phyloP scores from a whole-genome alignment of 2,329 filamentous ascomycete genomes.

The Beauveria bassiana region DNA sequence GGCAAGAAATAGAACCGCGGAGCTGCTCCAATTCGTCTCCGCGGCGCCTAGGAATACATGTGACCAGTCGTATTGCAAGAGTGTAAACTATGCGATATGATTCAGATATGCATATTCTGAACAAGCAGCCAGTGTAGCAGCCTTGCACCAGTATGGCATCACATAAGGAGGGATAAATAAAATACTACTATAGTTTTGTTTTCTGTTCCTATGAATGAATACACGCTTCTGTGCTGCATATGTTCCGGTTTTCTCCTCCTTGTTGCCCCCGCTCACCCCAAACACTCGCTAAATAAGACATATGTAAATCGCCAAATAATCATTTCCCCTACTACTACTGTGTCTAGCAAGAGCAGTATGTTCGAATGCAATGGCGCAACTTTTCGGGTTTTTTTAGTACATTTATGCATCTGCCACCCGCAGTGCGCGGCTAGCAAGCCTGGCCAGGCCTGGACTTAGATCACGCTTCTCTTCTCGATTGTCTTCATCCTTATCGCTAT shows the following conservation, averaged over 20 bases:
- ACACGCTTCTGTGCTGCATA: conserved; percentile 5
- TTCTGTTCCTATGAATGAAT: conserved; percentile 5
- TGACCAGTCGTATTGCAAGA: neutral
- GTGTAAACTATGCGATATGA: neutral
- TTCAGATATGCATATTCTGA: neutral
- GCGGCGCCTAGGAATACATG: neutral
- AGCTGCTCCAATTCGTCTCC: neutral
- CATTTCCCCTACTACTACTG: neutral
- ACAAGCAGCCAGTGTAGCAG: neutral
- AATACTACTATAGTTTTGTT: conserved; percentile 4
- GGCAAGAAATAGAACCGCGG: conserved; percentile 40
- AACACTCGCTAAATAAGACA: conserved; percentile 7
- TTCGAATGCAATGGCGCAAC: neutral
- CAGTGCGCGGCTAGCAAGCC: neutral
- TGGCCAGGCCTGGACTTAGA: neutral
- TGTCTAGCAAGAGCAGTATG: neutral
- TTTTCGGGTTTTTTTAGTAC: neutral
- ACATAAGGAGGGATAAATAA: neutral
- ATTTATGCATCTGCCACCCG: neutral
- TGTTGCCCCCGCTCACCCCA: neutral
- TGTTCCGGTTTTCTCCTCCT: neutral
- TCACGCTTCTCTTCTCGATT: neutral
- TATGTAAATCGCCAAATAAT: conserved; percentile 8
- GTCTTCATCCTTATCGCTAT: neutral
- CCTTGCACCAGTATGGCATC: neutral